phyloP scores from a whole-genome alignment of 441 rosid genomes.

The Capsella rubella region DNA sequence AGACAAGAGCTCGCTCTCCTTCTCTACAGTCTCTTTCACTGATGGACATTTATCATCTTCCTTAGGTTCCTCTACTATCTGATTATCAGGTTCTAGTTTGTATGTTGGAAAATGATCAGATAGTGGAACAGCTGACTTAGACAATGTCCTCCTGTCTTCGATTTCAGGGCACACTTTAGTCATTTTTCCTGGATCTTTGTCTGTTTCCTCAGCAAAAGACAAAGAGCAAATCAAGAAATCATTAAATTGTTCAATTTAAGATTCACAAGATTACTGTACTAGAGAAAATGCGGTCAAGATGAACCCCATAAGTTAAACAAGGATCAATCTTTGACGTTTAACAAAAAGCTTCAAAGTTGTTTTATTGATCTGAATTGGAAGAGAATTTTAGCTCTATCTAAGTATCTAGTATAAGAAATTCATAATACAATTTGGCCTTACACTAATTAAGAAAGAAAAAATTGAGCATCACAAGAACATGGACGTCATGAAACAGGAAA shows the following conservation, averaged over 20 bases:
- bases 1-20: constrained; percentile 71
- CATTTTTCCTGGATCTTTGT: constrained; percentile 12
- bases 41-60: constrained; percentile 78
- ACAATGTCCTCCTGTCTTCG: constrained; percentile 25
- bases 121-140: constrained; percentile 56
- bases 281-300: not conserved
- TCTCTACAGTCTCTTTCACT: constrained; percentile 81
- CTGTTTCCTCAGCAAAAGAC: constrained; percentile 4
- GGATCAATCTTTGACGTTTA: no score
- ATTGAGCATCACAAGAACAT: constrained; percentile 27
- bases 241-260: not conserved
- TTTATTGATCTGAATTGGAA: not conserved
- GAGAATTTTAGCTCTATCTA: not conserved
- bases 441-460: not conserved
- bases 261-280: not conserved
- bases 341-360: no score
- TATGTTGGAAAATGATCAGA: constrained; percentile 80
- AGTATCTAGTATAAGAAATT: constrained; percentile 8
- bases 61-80: constrained; percentile 83
- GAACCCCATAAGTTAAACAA: not conserved
- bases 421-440: not conserved
- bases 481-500: constrained; percentile 30
- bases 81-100: constrained; percentile 85
- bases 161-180: constrained; percentile 49
- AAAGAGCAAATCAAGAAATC: constrained; percentile 1